Percentiles rank a stretch among this genome's conserved stretches.
Conservation (phyloP, 2,329 filamentous ascomycete genomes). For the Xylaria hypoxylon region DNA sequence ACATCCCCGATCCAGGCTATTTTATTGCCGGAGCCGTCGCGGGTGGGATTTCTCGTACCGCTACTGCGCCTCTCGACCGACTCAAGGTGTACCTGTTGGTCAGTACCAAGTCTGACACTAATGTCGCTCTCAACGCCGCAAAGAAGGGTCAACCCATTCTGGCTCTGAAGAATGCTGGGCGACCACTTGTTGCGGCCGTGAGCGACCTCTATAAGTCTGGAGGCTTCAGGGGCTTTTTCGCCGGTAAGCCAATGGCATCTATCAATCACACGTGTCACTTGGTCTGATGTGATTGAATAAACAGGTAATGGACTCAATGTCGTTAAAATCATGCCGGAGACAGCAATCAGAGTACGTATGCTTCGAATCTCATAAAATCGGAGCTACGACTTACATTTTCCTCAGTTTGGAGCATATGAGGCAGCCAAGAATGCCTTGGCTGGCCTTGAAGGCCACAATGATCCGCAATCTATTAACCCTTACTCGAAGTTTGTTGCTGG, state of each 20-base stretch:
- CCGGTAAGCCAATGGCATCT: slow-evolving; percentile 69
- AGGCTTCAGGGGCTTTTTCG: slow-evolving; percentile 89
- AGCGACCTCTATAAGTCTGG: slow-evolving; percentile 86
- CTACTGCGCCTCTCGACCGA: slow-evolving; percentile 94
- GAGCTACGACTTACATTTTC: slow-evolving; percentile 35
- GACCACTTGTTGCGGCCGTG: slow-evolving; percentile 78
- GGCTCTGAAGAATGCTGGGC: slow-evolving; percentile 73
- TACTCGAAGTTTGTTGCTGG: slow-evolving; percentile 92
- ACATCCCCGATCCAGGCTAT: slow-evolving; percentile 92
- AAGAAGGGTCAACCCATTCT: slow-evolving; percentile 75
- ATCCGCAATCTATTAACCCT: slow-evolving; percentile 81
- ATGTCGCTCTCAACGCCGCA: slow-evolving; percentile 70
- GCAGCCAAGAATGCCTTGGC: slow-evolving; percentile 90
- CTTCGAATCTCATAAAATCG: not conserved
- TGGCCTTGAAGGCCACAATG: slow-evolving; percentile 86
- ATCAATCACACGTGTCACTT: not conserved
- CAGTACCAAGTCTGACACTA: slow-evolving; percentile 74
- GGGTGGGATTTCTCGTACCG: slow-evolving; percentile 93
- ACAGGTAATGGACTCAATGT: slow-evolving; percentile 95
- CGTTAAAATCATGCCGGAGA: slow-evolving; percentile 98
- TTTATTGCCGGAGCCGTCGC: slow-evolving; percentile 95
- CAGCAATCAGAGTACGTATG: slow-evolving; percentile 79
- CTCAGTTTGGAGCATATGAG: slow-evolving; percentile 90
- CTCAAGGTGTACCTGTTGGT: slow-evolving; percentile 98
- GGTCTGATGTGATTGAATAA: slow-evolving; percentile 29